Evolutionary conservation across 148 eudicot species (phyloP).

Genomic region (Vaccinium myrtillus): DNA sequence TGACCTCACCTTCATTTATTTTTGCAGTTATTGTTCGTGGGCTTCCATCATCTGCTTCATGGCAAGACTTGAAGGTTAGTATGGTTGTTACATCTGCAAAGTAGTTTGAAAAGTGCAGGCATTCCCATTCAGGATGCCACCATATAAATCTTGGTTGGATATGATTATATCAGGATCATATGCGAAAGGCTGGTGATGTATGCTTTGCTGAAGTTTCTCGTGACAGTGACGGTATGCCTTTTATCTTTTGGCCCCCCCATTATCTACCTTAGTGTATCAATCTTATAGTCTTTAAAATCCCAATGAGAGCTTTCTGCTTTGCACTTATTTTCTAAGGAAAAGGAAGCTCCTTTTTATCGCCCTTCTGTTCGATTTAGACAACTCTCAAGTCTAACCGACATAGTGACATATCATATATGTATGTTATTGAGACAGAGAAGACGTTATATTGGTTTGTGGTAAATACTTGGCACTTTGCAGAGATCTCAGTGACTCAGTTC

Average conservation of each 20-base stretch:
- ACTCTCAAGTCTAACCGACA: not conserved
- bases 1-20: constrained; percentile 11
- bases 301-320: not conserved
- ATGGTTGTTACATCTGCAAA: not conserved
- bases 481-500: not conserved
- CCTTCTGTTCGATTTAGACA: not conserved
- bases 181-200: constrained; percentile 99
- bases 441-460: not conserved
- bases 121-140: not conserved
- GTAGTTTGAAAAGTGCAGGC: not conserved
- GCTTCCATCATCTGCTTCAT: constrained; percentile 96
- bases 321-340: not conserved
- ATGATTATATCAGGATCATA: constrained; percentile 74
- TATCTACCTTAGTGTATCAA: not conserved
- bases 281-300: not conserved
- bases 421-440: not conserved
- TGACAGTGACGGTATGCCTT: constrained; percentile 69
- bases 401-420: not conserved
- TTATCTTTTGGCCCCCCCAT: not conserved
- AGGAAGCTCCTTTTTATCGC: not conserved
- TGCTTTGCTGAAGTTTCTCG: constrained; percentile 96
- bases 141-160: not conserved
- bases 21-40: constrained; percentile 82
- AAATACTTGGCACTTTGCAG: not conserved
- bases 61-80: constrained; percentile 96